A percentile compares a stretch with the other conserved stretches of the same genome.
Evolutionary conservation across 371 early-diverging fungal genomes (phyloP).

Genomic region (Nematocida sp.): DNA sequence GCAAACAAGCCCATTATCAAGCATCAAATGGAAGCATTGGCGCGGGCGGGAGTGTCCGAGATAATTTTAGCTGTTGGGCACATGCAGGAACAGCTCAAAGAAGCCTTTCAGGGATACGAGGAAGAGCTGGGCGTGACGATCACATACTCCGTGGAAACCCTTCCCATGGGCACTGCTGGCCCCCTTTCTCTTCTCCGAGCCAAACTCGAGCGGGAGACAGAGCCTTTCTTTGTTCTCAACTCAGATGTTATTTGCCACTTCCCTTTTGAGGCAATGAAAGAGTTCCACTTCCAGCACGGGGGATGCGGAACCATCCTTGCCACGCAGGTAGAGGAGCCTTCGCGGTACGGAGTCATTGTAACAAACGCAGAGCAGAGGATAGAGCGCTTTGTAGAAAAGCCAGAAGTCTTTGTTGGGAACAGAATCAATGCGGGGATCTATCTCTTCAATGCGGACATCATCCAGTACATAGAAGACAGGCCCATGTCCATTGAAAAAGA

Average conservation of each 20-base stretch:
- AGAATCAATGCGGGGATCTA: conserved; percentile 98
- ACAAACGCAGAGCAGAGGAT: conserved; percentile 67
- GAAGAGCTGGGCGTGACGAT: conserved; percentile 76
- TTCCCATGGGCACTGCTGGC: conserved; percentile 93
- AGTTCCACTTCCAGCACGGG: conserved; percentile 69
- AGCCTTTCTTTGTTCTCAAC: conserved; percentile 93
- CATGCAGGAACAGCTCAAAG: conserved; percentile 73
- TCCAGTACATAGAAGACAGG: conserved; percentile 76
- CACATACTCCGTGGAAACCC: conserved; percentile 86
- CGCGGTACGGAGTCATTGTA: conserved; percentile 89
- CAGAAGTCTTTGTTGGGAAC: conserved; percentile 79
- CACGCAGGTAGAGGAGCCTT: conserved; percentile 93
- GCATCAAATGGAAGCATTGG: conserved; percentile 92
- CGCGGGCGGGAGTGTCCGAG: conserved; percentile 86
- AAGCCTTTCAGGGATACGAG: conserved; percentile 73
- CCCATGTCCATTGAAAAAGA: conserved; percentile 74
- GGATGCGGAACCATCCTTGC: conserved; percentile 66
- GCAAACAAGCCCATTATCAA: conserved; percentile 95
- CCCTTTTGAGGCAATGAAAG: conserved; percentile 78
- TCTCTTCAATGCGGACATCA: conserved; percentile 78
- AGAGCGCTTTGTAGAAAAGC: conserved; percentile 93
- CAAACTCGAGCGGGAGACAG: conserved; percentile 72
- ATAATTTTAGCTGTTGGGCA: conserved; percentile 96
- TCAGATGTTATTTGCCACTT: conserved; percentile 94
- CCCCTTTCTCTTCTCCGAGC: conserved; percentile 84